phyloP scores from a whole-genome alignment of 805 yeast species.

The Myxozyma sirexii region DNA sequence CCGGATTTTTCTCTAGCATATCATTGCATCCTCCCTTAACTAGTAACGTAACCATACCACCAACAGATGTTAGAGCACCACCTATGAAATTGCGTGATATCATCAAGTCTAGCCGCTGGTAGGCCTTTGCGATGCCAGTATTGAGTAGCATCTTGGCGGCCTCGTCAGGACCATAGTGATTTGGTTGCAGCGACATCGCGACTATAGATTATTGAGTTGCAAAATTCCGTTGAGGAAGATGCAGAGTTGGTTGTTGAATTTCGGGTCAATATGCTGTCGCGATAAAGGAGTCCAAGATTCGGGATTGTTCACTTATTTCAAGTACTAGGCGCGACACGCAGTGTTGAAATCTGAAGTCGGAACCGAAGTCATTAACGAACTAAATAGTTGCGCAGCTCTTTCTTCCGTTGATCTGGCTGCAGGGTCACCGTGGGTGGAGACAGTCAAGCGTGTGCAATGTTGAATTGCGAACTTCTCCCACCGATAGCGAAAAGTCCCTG shows the following conservation, averaged over 20 bases:
- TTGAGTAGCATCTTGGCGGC: conserved; percentile 28
- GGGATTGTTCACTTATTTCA: not conserved
- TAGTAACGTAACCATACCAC: conserved; percentile 32
- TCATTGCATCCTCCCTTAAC: conserved; percentile 34
- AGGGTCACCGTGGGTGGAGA: not conserved
- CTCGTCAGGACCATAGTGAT: conserved; percentile 29
- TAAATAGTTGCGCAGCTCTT: too few species aligned
- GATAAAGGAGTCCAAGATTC: not conserved
- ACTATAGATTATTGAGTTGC: not conserved
- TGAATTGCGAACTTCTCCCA: not conserved
- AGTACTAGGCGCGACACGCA: not conserved
- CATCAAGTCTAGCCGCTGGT: conserved; percentile 29
- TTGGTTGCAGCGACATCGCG: conserved; percentile 12
- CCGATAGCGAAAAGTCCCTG: not conserved
- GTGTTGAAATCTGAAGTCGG: not conserved
- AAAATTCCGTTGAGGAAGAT: conserved; percentile 8
- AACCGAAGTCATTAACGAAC: not conserved
- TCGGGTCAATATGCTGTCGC: not conserved
- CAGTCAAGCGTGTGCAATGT: not conserved
- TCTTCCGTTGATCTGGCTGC: not conserved
- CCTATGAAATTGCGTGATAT: conserved; percentile 31
- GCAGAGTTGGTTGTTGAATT: too few species aligned
- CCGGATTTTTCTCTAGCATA: conserved; percentile 27
- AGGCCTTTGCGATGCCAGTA: conserved; percentile 29
- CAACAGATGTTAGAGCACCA: conserved; percentile 33